A percentile compares a stretch with the other conserved stretches of the same genome.
phyloP scores from a whole-genome alignment of 1,284 basidiomycete species.

The Pseudozyma sp. region DNA sequence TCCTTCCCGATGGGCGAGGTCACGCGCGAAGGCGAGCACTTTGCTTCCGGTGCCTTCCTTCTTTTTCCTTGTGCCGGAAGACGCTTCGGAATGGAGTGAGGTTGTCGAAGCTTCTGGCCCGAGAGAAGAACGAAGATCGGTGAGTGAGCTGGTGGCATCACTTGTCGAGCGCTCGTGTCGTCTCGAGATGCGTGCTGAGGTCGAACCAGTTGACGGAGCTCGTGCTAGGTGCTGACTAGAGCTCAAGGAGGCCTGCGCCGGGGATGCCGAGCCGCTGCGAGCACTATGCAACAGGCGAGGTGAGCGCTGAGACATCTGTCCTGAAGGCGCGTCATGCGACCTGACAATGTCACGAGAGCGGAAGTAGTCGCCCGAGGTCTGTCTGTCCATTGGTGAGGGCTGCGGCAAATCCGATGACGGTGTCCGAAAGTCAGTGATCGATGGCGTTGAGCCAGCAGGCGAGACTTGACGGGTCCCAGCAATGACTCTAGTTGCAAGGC shows the following conservation, averaged over 20 bases:
- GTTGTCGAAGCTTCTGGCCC: slow-evolving; percentile 23
- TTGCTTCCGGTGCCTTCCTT: slow-evolving; percentile 36
- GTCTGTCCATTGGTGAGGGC: slow-evolving; percentile 16
- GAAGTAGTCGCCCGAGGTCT: slow-evolving; percentile 22
- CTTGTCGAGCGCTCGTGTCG: slow-evolving; percentile 35
- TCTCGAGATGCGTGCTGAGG: slow-evolving; percentile 7
- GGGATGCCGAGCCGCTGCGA: slow-evolving; percentile 23
- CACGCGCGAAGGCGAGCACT: slow-evolving; percentile 40
- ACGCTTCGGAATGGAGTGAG: slow-evolving; percentile 36
- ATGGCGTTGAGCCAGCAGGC: slow-evolving; percentile 21
- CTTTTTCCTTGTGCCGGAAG: slow-evolving; percentile 32
- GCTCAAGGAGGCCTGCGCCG: slow-evolving; percentile 17
- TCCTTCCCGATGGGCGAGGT: slow-evolving; percentile 27
- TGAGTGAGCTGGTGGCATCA: slow-evolving; percentile 24
- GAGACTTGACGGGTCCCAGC: slow-evolving; percentile 7
- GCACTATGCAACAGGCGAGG: slow-evolving; percentile 3
- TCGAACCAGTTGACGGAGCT: slow-evolving; percentile 27
- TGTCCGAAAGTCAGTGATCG: slow-evolving; percentile 22
- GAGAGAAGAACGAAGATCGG: slow-evolving; percentile 9
- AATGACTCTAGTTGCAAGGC: slow-evolving; percentile 2
- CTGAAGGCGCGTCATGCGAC: slow-evolving; percentile 3
- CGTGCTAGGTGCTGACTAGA: slow-evolving; percentile 24
- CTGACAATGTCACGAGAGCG: slow-evolving; percentile 10
- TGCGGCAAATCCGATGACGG: slow-evolving; percentile 13
- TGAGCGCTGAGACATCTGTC: slow-evolving; percentile 18